These are phyloP conservation scores for Jacaranda copaia DNA, from an alignment of 257 asterid species.

Conservation along the genomic window DNA sequence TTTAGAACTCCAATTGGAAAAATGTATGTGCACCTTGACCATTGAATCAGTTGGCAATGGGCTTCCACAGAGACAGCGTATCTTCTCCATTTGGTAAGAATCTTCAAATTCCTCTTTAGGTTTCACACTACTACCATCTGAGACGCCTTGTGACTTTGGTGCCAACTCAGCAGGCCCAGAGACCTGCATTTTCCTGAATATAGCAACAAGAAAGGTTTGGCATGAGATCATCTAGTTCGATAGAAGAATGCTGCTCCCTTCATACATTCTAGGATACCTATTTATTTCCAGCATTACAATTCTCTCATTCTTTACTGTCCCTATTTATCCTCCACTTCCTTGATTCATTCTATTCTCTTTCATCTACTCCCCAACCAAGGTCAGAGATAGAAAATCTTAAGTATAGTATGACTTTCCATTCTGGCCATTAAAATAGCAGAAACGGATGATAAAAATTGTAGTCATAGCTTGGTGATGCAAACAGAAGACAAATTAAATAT, in stretches of 20 bases:
- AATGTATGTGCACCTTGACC: conserved; percentile 65
- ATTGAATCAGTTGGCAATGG: conserved; percentile 73
- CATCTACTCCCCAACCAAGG: conserved; percentile 7
- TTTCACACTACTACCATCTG: conserved; percentile 63
- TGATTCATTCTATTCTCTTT: conserved; percentile 14
- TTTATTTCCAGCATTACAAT: conserved; percentile 9
- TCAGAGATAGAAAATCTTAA: conserved; percentile 17
- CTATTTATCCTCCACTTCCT: conserved; percentile 10
- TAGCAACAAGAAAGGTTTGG: conserved; percentile 11
- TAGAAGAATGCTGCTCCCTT: not conserved
- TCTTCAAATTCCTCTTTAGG: conserved; percentile 75
- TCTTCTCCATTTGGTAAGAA: conserved; percentile 65
- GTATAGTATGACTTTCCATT: not conserved
- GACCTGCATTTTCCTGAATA: conserved; percentile 87
- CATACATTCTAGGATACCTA: conserved; percentile 5
- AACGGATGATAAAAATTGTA: conserved; percentile 26
- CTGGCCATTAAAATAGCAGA: not conserved
- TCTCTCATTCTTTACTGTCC: not conserved
- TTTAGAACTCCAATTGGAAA: conserved; percentile 27
- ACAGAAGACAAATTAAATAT: no score
- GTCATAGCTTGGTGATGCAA: not conserved
- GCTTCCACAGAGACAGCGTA: conserved; percentile 92
- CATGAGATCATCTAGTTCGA: conserved; percentile 29
- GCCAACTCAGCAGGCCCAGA: conserved; percentile 81
- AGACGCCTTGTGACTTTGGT: conserved; percentile 72